Evolutionary conservation across 1,284 basidiomycete genomes (phyloP), one percentile per base, ranked within the genome.

Genomic region (Rhodofomes roseus): DNA sequence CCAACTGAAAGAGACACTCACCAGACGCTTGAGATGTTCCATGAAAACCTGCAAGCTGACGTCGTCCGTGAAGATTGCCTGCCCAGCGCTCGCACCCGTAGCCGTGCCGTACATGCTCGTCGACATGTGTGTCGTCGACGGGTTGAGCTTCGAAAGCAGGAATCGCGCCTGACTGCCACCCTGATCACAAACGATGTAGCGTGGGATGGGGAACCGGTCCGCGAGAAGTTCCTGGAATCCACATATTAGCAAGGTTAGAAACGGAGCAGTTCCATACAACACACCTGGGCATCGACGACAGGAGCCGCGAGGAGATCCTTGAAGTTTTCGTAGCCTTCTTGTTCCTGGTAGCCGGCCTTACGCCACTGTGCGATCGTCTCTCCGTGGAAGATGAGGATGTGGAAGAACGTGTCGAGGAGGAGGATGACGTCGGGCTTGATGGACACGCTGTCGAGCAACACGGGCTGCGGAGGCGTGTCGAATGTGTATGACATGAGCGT

Each of bases 331-430:
- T 99, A 98, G 37, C 95, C 96, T 71, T 98, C 96, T 76, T 98
- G 96, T 9, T 99, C 96, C 72, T 99, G 97, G 73, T 99, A 99
- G 7, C 96, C 95, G n/a, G 95, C 94, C 77, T 99, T 98, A 59
- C 96, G 86, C 97, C 97, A 99, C 74, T 96, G 92, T 0, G 96
- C 95, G 57, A 99, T 85, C 18, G 95, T 95, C 76, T 96, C 95
- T 31, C 97, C 97, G 73, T 99, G 96, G 91, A 98, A 99, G 76
- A 99, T 99, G 70, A 99, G 90, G 67, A 99, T 98, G 74, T 99
- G 97, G 93, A 99, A 99, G 85, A 98, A 99, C 3, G 97, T 99
- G 73, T 99, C 97, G 63, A 99, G 89, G n/a, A 99, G 84, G 39
- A 99, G 85, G 67, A 99, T 92, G 65, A 96, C 94, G 70, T 99